Conservation (phyloP, 2,329 filamentous ascomycete species). For the Curvularia verruculosa region DNA sequence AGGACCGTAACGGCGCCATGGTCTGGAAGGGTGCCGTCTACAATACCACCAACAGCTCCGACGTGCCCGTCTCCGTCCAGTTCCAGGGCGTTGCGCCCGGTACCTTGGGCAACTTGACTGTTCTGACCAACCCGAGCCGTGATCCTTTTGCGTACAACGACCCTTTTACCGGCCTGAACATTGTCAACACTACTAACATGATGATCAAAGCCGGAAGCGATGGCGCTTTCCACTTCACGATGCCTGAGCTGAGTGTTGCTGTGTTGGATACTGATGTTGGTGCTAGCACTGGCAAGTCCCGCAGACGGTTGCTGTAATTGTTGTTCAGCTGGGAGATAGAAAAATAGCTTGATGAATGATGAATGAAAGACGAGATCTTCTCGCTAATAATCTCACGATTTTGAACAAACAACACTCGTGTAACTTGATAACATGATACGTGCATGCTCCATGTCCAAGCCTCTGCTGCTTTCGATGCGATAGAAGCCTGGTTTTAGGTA, state of each 20-base stretch:
- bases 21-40: constrained; percentile 58
- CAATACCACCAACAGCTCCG: constrained; percentile 51
- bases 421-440: neutral
- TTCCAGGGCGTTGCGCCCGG: constrained; percentile 40
- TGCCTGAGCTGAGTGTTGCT: constrained; percentile 63
- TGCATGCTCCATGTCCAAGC: neutral
- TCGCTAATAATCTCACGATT: too few species aligned
- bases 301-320: neutral
- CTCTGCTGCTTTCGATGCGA: too few species aligned
- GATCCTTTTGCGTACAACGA: constrained; percentile 53
- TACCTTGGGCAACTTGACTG: constrained; percentile 47
- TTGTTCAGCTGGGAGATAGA: neutral
- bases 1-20: constrained; percentile 36
- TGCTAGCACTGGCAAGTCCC: constrained; percentile 3
- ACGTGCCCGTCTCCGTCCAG: constrained; percentile 31
- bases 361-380: neutral
- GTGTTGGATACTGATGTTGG: constrained; percentile 55
- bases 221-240: constrained; percentile 59
- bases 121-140: constrained; percentile 51
- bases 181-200: constrained; percentile 32
- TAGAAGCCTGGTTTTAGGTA: too few species aligned
- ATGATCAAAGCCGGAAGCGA: constrained; percentile 42
- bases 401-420: too few species aligned
- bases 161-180: constrained; percentile 55
- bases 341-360: neutral